Evolutionary conservation across 2,329 filamentous ascomycete genomes (phyloP).

Genomic region (Ophiosphaerella herpotricha): DNA sequence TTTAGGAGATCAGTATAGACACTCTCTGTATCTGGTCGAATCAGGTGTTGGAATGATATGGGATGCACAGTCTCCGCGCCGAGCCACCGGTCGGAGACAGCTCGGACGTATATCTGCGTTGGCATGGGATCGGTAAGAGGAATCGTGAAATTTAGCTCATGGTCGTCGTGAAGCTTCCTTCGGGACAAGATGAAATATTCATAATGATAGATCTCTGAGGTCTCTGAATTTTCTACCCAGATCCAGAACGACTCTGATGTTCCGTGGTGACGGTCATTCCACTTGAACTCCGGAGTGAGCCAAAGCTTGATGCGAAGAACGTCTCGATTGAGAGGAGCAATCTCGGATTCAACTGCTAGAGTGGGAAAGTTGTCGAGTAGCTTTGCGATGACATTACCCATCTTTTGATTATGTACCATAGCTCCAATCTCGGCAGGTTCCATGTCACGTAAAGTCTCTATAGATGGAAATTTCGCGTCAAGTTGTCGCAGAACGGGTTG

Average conservation of each 20-base stretch:
- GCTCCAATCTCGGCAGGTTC: slow-evolving; percentile 86
- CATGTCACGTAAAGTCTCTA: slow-evolving; percentile 91
- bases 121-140: slow-evolving; percentile 91
- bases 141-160: slow-evolving; percentile 97
- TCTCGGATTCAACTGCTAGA: slow-evolving; percentile 86
- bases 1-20: slow-evolving; percentile 94
- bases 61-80: slow-evolving; percentile 95
- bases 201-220: slow-evolving; percentile 95
- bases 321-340: slow-evolving; percentile 92
- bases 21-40: slow-evolving; percentile 95
- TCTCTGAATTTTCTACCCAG: slow-evolving; percentile 98
- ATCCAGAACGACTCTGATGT: slow-evolving; percentile 97
- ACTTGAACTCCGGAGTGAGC: slow-evolving; percentile 86
- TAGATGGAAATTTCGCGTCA: slow-evolving; percentile 77
- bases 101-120: slow-evolving; percentile 93
- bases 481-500: slow-evolving; percentile 81
- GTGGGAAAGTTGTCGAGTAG: slow-evolving; percentile 92
- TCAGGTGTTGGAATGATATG: slow-evolving; percentile 96
- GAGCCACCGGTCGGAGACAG: slow-evolving; percentile 93
- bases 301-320: slow-evolving; percentile 88
- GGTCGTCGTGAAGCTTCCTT: slow-evolving; percentile 90
- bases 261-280: slow-evolving; percentile 93
- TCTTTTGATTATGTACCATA: slow-evolving; percentile 86
- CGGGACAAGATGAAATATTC: slow-evolving; percentile 94
- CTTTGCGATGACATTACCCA: slow-evolving; percentile 80